Evolutionary conservation across 225 moss, liverwort and hornwort species (phyloP).

Genomic region (Anthoceros angustus): DNA sequence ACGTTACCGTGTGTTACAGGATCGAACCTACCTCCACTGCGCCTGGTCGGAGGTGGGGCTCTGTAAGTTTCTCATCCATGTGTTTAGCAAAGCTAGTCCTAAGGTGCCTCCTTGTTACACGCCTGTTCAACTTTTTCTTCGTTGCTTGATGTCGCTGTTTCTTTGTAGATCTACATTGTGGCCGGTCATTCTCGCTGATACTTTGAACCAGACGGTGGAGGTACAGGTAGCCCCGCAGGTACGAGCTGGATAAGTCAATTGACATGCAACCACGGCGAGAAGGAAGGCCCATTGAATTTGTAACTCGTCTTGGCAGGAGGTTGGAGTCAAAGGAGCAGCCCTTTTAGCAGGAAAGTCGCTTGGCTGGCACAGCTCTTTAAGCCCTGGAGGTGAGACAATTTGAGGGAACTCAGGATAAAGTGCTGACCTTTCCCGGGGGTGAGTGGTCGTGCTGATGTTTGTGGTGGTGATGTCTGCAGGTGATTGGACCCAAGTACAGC

Average conservation of each 20-base stretch:
- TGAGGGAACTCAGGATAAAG: too few relatives aligned
- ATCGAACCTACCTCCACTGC: slow-evolving; percentile 23
- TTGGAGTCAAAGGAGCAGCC: slow-evolving; percentile 93
- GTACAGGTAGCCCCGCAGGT: slow-evolving; percentile 85
- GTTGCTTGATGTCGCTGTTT: not conserved
- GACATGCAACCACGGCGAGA: not conserved
- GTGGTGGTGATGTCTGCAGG: slow-evolving; percentile 20
- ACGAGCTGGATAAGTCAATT: slow-evolving; percentile 3
- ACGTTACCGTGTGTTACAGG: slow-evolving; percentile 6
- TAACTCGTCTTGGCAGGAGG: slow-evolving; percentile 35
- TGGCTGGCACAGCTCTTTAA: slow-evolving; percentile 64
- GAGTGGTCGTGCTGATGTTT: not conserved
- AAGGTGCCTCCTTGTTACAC: not conserved
- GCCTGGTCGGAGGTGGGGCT: slow-evolving; percentile 44
- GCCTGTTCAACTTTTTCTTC: not conserved
- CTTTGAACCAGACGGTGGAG: slow-evolving; percentile 79
- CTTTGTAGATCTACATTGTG: slow-evolving; percentile 59
- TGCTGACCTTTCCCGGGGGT: not conserved
- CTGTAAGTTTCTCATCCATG: slow-evolving; percentile 13
- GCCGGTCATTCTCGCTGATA: slow-evolving; percentile 70
- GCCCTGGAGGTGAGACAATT: slow-evolving; percentile 20
- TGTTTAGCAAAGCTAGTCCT: not conserved
- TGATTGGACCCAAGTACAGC: slow-evolving; percentile 48
- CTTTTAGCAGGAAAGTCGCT: slow-evolving; percentile 78
- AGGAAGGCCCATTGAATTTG: not conserved